Evolutionary conservation across 176 grass and related monocot species (phyloP).

Genomic region (Aegilops umbellulata): DNA sequence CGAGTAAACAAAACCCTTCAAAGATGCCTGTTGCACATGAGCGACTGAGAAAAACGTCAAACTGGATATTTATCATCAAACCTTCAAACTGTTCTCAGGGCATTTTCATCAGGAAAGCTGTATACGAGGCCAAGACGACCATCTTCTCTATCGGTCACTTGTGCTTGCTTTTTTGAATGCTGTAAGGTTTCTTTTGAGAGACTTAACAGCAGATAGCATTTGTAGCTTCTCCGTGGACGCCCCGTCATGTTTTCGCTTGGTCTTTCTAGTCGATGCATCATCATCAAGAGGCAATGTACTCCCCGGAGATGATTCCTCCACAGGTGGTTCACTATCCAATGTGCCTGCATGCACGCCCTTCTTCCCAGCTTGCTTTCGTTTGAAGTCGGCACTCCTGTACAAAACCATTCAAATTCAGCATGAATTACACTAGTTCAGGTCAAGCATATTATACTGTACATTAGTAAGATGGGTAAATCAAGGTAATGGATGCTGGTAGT

Average conservation of each 20-base stretch:
- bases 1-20: neutral
- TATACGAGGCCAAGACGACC: neutral
- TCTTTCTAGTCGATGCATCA: neutral
- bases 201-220: conserved; percentile 42
- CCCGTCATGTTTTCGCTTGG: neutral
- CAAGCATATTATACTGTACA: neutral
- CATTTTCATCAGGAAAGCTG: neutral
- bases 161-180: conserved; percentile 26
- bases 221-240: conserved; percentile 40
- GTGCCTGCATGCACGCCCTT: neutral
- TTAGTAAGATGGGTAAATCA: neutral
- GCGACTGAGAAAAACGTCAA: neutral
- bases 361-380: conserved; percentile 36
- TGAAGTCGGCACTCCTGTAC: conserved; percentile 50
- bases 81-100: neutral
- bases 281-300: conserved; percentile 29
- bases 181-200: conserved; percentile 52
- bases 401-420: neutral
- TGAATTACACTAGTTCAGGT: neutral
- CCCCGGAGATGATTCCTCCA: conserved; percentile 15
- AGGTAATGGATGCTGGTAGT: neutral
- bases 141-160: neutral
- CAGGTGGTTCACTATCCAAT: neutral
- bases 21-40: neutral
- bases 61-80: neutral